These are phyloP conservation scores for Tricholoma saponaceum DNA, from an alignment of 768 basidiomycete species.

Conservation along the genomic window DNA sequence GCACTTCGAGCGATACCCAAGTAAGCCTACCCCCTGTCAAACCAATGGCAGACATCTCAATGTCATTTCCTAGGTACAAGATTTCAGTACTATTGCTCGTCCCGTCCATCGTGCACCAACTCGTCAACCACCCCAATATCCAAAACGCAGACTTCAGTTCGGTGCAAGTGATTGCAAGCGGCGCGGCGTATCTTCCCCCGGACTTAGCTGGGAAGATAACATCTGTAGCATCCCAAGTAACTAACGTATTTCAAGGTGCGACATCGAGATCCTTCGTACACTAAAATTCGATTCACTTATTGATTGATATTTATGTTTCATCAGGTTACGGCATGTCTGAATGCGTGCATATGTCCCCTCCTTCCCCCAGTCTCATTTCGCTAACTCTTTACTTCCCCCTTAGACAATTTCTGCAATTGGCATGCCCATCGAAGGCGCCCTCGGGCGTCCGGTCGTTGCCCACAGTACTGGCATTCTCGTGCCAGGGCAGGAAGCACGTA, in stretches of 20 bases:
- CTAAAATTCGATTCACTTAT: background rate
- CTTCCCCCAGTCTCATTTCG: background rate
- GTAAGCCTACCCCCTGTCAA: constrained; percentile 30
- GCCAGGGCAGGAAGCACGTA: constrained; percentile 60
- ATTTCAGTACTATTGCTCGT: constrained; percentile 48
- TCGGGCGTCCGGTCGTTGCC: constrained; percentile 21
- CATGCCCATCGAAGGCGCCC: constrained; percentile 28
- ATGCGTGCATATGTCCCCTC: constrained; percentile 37
- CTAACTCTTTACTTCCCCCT: background rate
- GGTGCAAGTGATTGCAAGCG: constrained; percentile 39
- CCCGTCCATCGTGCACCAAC: constrained; percentile 63
- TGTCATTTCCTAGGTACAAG: constrained; percentile 39
- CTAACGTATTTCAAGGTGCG: constrained; percentile 43
- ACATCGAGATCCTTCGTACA: background rate
- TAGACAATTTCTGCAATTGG: constrained; percentile 48
- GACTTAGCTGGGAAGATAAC: constrained; percentile 41
- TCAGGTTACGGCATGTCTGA: constrained; percentile 74
- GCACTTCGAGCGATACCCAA: constrained; percentile 53
- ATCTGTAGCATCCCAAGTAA: constrained; percentile 29
- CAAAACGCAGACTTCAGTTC: constrained; percentile 50
- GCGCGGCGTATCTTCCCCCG: constrained; percentile 67
- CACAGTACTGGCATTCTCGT: constrained; percentile 56
- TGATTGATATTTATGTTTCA: background rate
- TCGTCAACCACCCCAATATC: constrained; percentile 52
- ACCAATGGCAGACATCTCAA: background rate